Evolutionary conservation across 495 filamentous ascomycete species (phyloP), one percentile per base, ranked within the genome.

Genomic region (Talaromyces borbonicus): DNA sequence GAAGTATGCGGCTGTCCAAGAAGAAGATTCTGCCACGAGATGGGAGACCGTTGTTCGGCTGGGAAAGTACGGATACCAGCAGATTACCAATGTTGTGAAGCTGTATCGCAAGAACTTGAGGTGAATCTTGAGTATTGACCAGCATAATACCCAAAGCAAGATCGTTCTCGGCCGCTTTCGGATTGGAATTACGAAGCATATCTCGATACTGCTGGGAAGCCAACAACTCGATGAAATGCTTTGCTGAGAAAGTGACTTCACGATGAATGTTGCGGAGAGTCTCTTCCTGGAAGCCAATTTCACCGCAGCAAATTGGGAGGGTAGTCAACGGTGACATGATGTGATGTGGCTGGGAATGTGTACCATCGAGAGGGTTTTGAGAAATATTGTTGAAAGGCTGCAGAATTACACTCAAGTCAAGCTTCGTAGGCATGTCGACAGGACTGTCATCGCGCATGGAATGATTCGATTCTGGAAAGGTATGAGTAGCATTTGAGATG

Each of bases 11-110:
- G 8, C 51, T 47, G 26, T 60, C 51, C 18, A 71, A 47, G 39
- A 71, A 53, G 45, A 71, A 64, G 5, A 71, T 60, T 8, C 52
- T 59, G 9, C 61, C 65, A 1, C 26, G 42, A 12, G 26, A 15
- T 9, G 55, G 50, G 8, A 52, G 12, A 1, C 19, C 24, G 19
- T 32, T 14, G 2, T 9, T 23, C 23, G 29, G 30, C 9, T 23
- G 7, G 15, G 45, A 24, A 7, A 62, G 29, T 7, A 18, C 8
- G 0, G 43, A 12, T 33, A 50, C 49, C 23, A 67, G 27, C 0
- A 25, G 12, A 29, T 49, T 52, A 14, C 48, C 58, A 1, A 63
- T 20, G 5, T 50, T 42, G 25, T 54, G 49, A 19, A 70, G 54
- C 16, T 57, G 48, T 43, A 40, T 41, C 6, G 58, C 61, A 2